Evolutionary conservation across 2,329 filamentous ascomycete species (phyloP).

Genomic region (Xylaria hypoxylon): DNA sequence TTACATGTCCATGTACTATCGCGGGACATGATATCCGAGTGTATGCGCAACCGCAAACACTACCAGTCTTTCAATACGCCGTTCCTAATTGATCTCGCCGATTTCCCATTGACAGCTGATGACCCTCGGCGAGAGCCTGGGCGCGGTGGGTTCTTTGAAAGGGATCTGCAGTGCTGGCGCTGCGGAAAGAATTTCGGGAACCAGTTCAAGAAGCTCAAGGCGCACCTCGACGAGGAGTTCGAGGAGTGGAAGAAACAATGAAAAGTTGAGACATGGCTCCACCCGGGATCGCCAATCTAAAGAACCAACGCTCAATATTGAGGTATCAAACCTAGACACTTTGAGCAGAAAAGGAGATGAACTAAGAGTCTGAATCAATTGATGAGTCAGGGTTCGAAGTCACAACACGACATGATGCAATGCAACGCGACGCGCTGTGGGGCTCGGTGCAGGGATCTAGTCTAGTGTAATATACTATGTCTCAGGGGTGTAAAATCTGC

Average conservation of each 20-base stretch:
- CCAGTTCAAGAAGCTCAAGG: conserved; percentile 68
- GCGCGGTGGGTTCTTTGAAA: conserved; percentile 68
- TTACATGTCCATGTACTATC: conserved; percentile 91
- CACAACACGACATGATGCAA: conserved; percentile 5
- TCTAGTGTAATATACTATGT: not conserved
- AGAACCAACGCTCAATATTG: not conserved
- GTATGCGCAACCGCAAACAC: conserved; percentile 83
- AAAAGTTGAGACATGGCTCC: conserved; percentile 30
- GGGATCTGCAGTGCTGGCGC: conserved; percentile 84
- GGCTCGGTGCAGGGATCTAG: conserved; percentile 15
- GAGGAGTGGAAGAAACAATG: conserved; percentile 77
- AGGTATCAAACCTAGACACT: not conserved
- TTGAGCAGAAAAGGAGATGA: not conserved
- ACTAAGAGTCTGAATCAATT: not conserved
- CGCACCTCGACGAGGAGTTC: conserved; percentile 78
- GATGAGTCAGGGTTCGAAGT: not conserved
- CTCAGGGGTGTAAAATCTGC: too few species aligned
- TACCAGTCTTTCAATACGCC: conserved; percentile 91
- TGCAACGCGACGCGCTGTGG: conserved; percentile 23
- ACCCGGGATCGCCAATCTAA: conserved; percentile 2
- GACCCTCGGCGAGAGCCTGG: conserved; percentile 72
- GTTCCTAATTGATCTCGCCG: conserved; percentile 82
- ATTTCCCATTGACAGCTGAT: conserved; percentile 78
- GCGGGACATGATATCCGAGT: conserved; percentile 78
- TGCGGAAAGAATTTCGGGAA: conserved; percentile 81